A percentile compares a stretch with the other conserved stretches of the same genome.
Evolutionary conservation across 768 basidiomycete species (phyloP).

Genomic region (Aureoboletus auriporus): DNA sequence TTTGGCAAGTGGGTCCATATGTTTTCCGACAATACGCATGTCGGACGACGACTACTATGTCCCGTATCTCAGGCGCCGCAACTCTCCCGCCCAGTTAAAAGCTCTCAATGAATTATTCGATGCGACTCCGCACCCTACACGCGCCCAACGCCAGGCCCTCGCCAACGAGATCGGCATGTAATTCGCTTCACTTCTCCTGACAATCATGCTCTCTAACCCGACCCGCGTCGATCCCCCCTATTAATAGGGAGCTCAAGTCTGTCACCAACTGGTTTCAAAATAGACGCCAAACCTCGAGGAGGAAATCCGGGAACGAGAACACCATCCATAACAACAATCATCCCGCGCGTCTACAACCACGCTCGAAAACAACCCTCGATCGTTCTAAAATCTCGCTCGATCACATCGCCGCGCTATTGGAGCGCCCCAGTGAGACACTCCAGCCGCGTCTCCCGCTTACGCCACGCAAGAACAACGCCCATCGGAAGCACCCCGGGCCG

Average conservation of each 20-base stretch:
- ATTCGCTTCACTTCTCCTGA: not conserved
- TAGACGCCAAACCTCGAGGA: conserved; percentile 53
- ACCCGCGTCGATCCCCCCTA: conserved; percentile 3
- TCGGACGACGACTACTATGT: conserved; percentile 13
- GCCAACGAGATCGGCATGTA: conserved; percentile 39
- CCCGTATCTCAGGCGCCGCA: conserved; percentile 29
- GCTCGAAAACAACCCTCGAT: conserved; percentile 12
- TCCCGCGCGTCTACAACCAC: conserved; percentile 5
- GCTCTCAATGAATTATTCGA: conserved; percentile 35
- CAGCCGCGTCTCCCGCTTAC: conserved; percentile 19
- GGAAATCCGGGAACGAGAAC: conserved; percentile 27
- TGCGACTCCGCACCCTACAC: conserved; percentile 36
- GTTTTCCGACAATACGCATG: not conserved
- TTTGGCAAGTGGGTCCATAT: conserved; percentile 8
- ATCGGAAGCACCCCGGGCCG: conserved; percentile 5
- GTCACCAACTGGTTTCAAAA: conserved; percentile 85
- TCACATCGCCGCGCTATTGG: conserved; percentile 26
- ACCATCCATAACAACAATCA: not conserved
- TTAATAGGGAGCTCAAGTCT: conserved; percentile 64
- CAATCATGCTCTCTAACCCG: not conserved
- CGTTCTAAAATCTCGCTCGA: conserved; percentile 30
- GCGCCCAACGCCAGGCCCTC: conserved; percentile 38
- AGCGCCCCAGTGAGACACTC: conserved; percentile 22
- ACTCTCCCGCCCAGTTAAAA: conserved; percentile 31
- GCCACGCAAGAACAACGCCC: conserved; percentile 22